Conservation (phyloP, 139 green algal species). For the Gonium pectorale region DNA sequence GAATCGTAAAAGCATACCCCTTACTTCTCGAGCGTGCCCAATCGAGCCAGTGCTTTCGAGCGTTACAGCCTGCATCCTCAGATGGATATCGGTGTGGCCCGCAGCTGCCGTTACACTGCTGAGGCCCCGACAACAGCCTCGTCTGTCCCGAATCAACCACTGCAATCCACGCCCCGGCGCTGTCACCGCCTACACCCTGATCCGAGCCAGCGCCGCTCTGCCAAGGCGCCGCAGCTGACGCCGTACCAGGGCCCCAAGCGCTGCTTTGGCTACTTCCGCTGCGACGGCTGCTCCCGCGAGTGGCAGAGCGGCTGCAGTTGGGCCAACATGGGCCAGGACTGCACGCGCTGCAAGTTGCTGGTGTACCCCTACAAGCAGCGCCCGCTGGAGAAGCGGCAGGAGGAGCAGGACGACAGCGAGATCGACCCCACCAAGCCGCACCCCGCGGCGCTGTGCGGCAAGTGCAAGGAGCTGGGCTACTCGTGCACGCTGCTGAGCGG, state of each 20-base stretch:
- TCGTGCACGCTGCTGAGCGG: neutral
- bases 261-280: neutral
- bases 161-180: no score
- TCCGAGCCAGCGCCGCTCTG: no score
- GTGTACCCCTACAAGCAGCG: neutral
- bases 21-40: no score
- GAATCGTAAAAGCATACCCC: no score
- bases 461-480: constrained; percentile 35
- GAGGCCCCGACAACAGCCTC: no score
- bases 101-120: no score
- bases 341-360: neutral
- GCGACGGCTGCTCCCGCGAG: neutral
- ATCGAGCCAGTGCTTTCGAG: no score
- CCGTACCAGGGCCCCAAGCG: constrained; percentile 8
- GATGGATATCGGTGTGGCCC: no score
- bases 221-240: no score
- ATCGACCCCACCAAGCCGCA: constrained; percentile 7
- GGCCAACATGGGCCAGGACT: constrained; percentile 28
- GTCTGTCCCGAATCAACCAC: no score
- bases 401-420: neutral
- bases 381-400: neutral
- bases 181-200: no score
- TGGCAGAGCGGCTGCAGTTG: constrained; percentile 27
- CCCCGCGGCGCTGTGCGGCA: constrained; percentile 15
- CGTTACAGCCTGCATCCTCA: no score